Evolutionary conservation across 208 protist species (phyloP).

Genomic region (Novymonas esmeraldas): DNA sequence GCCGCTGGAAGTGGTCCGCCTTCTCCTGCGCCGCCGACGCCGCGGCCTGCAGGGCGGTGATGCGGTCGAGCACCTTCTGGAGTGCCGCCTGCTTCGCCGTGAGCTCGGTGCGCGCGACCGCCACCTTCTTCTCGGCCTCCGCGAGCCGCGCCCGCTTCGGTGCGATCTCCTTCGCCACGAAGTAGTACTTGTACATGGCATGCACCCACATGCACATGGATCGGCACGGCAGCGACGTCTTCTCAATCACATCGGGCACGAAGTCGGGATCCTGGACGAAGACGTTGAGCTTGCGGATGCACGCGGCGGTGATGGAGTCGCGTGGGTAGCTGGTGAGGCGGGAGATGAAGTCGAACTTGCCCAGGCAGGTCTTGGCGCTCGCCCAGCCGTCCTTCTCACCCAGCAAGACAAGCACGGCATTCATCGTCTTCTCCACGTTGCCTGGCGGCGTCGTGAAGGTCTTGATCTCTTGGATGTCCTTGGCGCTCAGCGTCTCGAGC

Average conservation of each 20-base stretch:
- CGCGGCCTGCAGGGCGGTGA: slow-evolving; percentile 67
- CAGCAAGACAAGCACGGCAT: slow-evolving; percentile 94
- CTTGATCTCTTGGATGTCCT: slow-evolving; percentile 94
- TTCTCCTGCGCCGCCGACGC: slow-evolving; percentile 79
- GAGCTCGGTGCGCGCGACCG: slow-evolving; percentile 57
- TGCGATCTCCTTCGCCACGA: slow-evolving; percentile 90
- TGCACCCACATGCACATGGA: slow-evolving; percentile 96
- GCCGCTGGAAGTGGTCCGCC: slow-evolving; percentile 83
- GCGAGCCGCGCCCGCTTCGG: slow-evolving; percentile 83
- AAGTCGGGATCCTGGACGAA: slow-evolving; percentile 94
- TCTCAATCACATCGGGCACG: slow-evolving; percentile 90
- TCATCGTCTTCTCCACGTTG: slow-evolving; percentile 92
- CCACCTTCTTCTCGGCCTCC: slow-evolving; percentile 83
- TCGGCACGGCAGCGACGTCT: slow-evolving; percentile 92
- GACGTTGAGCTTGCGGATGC: slow-evolving; percentile 89
- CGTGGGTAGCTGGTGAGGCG: slow-evolving; percentile 88
- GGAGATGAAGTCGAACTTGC: slow-evolving; percentile 89
- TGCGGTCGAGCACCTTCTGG: slow-evolving; percentile 75
- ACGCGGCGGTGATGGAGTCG: slow-evolving; percentile 80
- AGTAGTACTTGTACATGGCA: slow-evolving; percentile 94
- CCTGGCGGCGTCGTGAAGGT: slow-evolving; percentile 90
- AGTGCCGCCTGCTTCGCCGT: slow-evolving; percentile 71
- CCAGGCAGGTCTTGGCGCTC: slow-evolving; percentile 85
- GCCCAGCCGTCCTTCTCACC: slow-evolving; percentile 94
- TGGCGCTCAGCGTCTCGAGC: slow-evolving; percentile 90